phyloP scores from a whole-genome alignment of 441 rosid species.

The Euphorbia celastroides region DNA sequence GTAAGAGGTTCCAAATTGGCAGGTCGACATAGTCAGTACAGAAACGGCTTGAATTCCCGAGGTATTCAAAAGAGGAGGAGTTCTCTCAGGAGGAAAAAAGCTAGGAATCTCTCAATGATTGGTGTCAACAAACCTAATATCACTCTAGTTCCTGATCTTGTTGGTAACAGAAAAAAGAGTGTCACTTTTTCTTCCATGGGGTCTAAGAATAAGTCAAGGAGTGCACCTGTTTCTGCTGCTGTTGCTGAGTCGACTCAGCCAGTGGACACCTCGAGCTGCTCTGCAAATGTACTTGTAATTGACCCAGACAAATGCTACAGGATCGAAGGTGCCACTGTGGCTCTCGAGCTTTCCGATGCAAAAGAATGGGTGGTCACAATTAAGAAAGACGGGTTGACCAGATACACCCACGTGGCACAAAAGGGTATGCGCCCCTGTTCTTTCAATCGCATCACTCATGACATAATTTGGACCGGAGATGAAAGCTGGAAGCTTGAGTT shows the following conservation, averaged over 20 bases:
- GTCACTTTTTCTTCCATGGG: conserved; percentile 42
- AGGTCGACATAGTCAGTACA: conserved; percentile 40
- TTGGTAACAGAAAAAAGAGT: conserved; percentile 48
- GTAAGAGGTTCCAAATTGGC: conserved; percentile 44
- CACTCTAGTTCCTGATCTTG: conserved; percentile 43
- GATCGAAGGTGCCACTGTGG: conserved; percentile 53
- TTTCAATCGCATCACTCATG: conserved; percentile 58
- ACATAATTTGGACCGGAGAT: conserved; percentile 63
- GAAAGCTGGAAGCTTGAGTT: conserved; percentile 89
- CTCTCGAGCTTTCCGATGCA: conserved; percentile 49
- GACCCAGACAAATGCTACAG: conserved; percentile 68
- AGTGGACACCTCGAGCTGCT: conserved; percentile 41
- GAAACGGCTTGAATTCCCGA: conserved; percentile 48
- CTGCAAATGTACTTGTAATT: conserved; percentile 50
- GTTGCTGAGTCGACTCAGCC: conserved; percentile 28
- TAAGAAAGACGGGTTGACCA: conserved; percentile 47
- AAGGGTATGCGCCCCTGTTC: conserved; percentile 57
- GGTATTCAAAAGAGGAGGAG: conserved; percentile 78
- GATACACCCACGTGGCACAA: conserved; percentile 43
- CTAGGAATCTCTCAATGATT: conserved; percentile 42
- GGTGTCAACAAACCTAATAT: conserved; percentile 49
- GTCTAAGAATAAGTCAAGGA: conserved; percentile 43
- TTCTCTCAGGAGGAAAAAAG: conserved; percentile 57
- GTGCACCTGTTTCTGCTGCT: conserved; percentile 32
- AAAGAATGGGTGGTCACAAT: conserved; percentile 66